Base-by-base conservation (phyloP, 257 asterid genomes). In the Ehretia macrophylla region DNA sequence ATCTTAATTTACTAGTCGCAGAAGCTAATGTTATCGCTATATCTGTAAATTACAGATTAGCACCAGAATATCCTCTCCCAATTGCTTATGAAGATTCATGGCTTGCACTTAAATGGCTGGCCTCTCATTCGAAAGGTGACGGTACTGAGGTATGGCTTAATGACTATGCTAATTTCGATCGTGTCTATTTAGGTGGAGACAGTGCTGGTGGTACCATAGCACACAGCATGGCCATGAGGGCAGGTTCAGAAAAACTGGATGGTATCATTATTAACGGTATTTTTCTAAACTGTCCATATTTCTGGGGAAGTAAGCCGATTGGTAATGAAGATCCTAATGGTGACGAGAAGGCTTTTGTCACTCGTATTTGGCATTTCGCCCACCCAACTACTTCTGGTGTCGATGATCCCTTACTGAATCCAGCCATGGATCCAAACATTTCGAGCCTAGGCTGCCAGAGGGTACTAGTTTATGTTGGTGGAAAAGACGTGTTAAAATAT, bases 161-260 rank as follows among this genome's bases (percentile, higher is more conserved):
- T 8, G 74, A 76, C 0, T 62, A 64, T 51, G 90, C 78, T 0
- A 90, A 87, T 72, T 60, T 75, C 10, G 42, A 62, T 5, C 81
- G 77, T 0, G 74, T 87, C 3, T 84, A 38, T 17, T 32, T 84
- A 3, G 85, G 79, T 0, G 95, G 95, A 4, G 95, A 87, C 37
- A 84, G 95, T 45, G 85, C 94, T 1, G 95, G 94, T 0, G 94
- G 55, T 1, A 87, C 71, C 57, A 62, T 87, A 3, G 83, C 85
- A 0, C 90, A 84, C 56, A 38, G 73, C 51, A 37, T 80, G 55
- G 85, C 74, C 0, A 32, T 80, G 19, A 79, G 77, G 54, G 46
- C 69, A 19, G 93, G 87, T 22, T 10, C 51, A 22, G 84, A 81
- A 51, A 57, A 67, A 0, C 27, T 71, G 19, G 67, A 37, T 0